These are phyloP conservation scores for Naegleria fowleri DNA, from an alignment of 208 protist species.

Conservation along the genomic window DNA sequence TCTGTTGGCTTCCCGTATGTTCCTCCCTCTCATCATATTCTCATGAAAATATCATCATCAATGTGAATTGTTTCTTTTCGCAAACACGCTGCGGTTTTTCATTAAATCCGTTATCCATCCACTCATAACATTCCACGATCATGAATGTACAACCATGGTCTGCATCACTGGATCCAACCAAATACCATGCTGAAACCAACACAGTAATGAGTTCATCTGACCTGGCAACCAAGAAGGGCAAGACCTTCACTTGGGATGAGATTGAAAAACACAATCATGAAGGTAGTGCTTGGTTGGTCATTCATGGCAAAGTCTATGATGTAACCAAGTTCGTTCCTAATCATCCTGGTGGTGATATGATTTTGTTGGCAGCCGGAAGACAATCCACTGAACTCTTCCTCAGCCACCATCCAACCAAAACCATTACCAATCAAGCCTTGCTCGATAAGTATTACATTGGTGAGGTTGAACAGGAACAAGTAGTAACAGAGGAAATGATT, in stretches of 20 bases:
- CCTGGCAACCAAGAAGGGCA: background rate
- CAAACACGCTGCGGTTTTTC: no score
- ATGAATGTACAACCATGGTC: no score
- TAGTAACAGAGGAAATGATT: background rate
- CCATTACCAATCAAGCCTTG: background rate
- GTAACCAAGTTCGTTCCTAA: constrained; percentile 47
- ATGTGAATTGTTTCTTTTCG: no score
- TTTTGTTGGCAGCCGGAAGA: constrained; percentile 58
- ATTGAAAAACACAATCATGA: constrained; percentile 63
- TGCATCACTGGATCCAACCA: no score
- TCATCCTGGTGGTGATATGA: constrained; percentile 55
- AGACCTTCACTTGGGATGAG: constrained; percentile 37
- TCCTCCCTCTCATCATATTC: no score
- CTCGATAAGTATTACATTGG: constrained; percentile 23
- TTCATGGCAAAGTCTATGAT: constrained; percentile 57
- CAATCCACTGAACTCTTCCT: constrained; percentile 50
- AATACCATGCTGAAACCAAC: no score
- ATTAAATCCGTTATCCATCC: no score
- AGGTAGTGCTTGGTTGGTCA: constrained; percentile 54
- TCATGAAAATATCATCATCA: no score
- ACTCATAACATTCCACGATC: no score
- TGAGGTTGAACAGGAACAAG: background rate
- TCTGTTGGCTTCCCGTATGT: no score
- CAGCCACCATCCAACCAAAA: background rate
- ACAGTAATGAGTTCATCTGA: background rate